Evolutionary conservation across 306 rosid genomes (phyloP), one percentile per base, ranked within the genome.

Genomic region (Ochetophila trinervis): DNA sequence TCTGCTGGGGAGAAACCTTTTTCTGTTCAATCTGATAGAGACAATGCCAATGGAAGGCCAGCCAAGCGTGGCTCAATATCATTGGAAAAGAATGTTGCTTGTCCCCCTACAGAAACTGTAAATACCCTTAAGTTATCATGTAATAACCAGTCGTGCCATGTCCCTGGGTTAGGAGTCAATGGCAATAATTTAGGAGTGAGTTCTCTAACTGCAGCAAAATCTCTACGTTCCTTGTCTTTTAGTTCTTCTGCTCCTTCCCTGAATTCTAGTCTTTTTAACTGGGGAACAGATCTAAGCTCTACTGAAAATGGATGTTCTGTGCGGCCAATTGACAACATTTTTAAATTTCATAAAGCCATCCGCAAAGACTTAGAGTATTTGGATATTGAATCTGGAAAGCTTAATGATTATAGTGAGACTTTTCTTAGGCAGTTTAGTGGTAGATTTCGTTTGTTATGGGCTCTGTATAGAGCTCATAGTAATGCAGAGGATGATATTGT

Each of bases 131-230:
- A 78, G 63, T 71, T 54, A 45, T 87, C 87, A 68, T 80, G 86
- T 68, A 58, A 67, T 78, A 79, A 78, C 40, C 84, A 62, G 71
- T 76, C 95, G 66, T 90, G 97, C 80, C 85, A 78, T 71, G 95
- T 90, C 68, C 97, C 97, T 9, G 95, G 86, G 60, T 85, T 90
- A 74, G 97, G 97, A 49, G 92, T 90, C 50, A 86, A 77, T 72
- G 77, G 76, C 77, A 85, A 80, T 79, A 80, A 79, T 76, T 74
- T 90, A 77, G 90, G 95, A 71, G 74, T 85, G 77, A 82, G 81
- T 76, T 87, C 97, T 68, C 86, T 82, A 45, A 68, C 89, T 67
- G 61, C 90, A 24, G 75, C 82, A 60, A 90, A 90, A 83, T 82
- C 92, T 70, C 80, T 87, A 22, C 86, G 92, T 50, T 74, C 90